Percentiles rank a stretch among this genome's conserved stretches.
Evolutionary conservation across 306 rosid genomes (phyloP).

Genomic region (Quercus wislizeni): DNA sequence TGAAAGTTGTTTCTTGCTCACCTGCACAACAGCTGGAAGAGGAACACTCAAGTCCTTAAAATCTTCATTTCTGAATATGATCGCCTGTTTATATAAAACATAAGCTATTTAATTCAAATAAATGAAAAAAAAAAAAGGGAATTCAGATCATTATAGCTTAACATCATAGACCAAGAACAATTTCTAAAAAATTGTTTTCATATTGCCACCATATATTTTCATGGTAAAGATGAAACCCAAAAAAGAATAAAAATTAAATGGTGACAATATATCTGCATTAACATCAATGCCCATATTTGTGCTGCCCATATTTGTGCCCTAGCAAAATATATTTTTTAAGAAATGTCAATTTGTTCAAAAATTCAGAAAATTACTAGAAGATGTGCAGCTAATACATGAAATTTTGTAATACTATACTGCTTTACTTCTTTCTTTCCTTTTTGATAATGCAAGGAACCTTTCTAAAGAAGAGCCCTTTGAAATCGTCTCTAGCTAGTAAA

Average conservation of each 20-base stretch:
- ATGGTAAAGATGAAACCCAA: background rate
- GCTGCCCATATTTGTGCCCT: background rate
- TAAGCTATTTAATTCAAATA: background rate
- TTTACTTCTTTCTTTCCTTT: too few species aligned
- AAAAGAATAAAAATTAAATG: background rate
- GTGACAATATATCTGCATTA: background rate
- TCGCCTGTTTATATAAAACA: slow-evolving; percentile 44
- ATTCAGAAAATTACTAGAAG: background rate
- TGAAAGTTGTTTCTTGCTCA: slow-evolving; percentile 22
- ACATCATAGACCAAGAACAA: background rate
- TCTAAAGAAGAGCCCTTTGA: too few species aligned
- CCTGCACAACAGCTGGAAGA: slow-evolving; percentile 86
- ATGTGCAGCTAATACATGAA: background rate
- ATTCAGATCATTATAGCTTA: background rate
- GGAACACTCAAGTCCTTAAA: slow-evolving; percentile 70
- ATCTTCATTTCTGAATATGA: slow-evolving; percentile 66
- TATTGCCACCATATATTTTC: background rate
- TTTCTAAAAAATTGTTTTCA: background rate
- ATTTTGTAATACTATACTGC: background rate
- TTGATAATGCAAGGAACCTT: too few species aligned
- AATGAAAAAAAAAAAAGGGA: background rate
- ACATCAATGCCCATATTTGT: background rate
- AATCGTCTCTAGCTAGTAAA: too few species aligned
- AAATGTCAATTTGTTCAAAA: background rate
- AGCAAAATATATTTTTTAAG: background rate